Base-by-base conservation (phyloP, 768 basidiomycete genomes). In the Auricularia auricula-judae region DNA sequence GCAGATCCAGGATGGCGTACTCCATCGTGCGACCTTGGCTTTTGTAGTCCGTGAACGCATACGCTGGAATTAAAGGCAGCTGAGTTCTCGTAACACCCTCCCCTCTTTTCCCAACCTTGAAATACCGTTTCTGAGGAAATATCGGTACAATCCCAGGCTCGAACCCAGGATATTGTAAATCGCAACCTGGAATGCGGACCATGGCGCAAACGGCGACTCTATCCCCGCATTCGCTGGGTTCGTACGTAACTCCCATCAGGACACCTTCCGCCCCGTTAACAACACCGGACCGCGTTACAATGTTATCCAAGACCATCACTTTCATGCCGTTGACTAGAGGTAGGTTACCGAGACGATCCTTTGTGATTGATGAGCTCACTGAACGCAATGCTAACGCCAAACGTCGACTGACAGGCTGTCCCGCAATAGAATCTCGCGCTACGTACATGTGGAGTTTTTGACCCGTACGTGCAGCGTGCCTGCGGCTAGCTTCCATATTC, bases 1-100 rank as follows among this genome's bases (percentile, higher is more conserved):
- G 44, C n/a, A 65, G 47, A 35, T 65, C 65, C 2, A 65, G 61
- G 5, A 65, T 36, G n/a, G 62, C 62, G 12, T 29, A 16, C 4
- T 62, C 23, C 8, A 65, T 14, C 3, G 65, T 29, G 11, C 53
- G 23, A n/a, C 65, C 65, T 42, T 65, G 61, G 14, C 44, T 42
- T 29, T 65, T 65, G 23, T 65, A 65, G 33, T 65, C 61, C 14
- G 65, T 65, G 33, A 63, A 65, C 10, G 62, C 62, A 36, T 62
- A 65, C 3, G 65, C 61, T 7, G 65, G 65, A 3, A 65, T 5
- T 3, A 65, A 33, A 3, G 47, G 12, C 11, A 36, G 12, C 4
- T 34, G 1, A 18, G 12, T 33, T 23, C 43, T 34, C 11, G 12
- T 0, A 35, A 39, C 44, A 59, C 36, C 47, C 18, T 51, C 16